Evolutionary conservation across 371 early-diverging fungal genomes (phyloP).

Genomic region (Zychaea mexicana): DNA sequence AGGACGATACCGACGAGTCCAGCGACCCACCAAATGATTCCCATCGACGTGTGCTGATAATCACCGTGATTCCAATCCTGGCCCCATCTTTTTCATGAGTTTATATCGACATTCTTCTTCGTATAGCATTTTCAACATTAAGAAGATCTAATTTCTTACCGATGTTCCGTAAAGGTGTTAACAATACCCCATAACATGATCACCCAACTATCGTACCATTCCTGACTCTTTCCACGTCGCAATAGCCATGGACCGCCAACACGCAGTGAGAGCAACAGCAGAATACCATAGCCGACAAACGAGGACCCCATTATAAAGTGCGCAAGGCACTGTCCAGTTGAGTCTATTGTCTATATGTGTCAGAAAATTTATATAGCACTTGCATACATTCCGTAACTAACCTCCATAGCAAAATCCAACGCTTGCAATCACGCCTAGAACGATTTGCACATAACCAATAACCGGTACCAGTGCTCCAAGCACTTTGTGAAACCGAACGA

Average conservation of each 20-base stretch:
- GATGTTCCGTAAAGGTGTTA: slow-evolving; percentile 73
- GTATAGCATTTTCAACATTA: not conserved
- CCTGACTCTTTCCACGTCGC: slow-evolving; percentile 62
- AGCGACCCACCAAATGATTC: slow-evolving; percentile 72
- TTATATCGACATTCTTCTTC: not conserved
- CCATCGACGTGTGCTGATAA: slow-evolving; percentile 70
- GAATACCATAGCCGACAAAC: slow-evolving; percentile 67
- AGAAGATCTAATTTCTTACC: slow-evolving; percentile 32
- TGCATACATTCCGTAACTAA: too few relatives aligned
- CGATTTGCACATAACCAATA: slow-evolving; percentile 63
- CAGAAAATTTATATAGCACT: not conserved
- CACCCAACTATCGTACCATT: slow-evolving; percentile 70
- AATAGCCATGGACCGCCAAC: slow-evolving; percentile 64
- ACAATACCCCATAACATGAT: slow-evolving; percentile 71
- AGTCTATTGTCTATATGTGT: too few relatives aligned
- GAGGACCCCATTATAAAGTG: slow-evolving; percentile 77
- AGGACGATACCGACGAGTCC: slow-evolving; percentile 60
- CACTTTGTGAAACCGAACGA: slow-evolving; percentile 53
- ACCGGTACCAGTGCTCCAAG: slow-evolving; percentile 55
- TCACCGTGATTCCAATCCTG: slow-evolving; percentile 67
- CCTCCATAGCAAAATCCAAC: slow-evolving; percentile 67
- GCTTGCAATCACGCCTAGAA: slow-evolving; percentile 67
- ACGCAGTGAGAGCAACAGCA: slow-evolving; percentile 54
- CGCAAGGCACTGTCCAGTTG: slow-evolving; percentile 66
- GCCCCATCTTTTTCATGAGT: slow-evolving; percentile 41